Percentiles rank a stretch among this genome's conserved stretches.
Evolutionary conservation across 768 basidiomycete genomes (phyloP).

Genomic region (Phaeotremella skinneri): DNA sequence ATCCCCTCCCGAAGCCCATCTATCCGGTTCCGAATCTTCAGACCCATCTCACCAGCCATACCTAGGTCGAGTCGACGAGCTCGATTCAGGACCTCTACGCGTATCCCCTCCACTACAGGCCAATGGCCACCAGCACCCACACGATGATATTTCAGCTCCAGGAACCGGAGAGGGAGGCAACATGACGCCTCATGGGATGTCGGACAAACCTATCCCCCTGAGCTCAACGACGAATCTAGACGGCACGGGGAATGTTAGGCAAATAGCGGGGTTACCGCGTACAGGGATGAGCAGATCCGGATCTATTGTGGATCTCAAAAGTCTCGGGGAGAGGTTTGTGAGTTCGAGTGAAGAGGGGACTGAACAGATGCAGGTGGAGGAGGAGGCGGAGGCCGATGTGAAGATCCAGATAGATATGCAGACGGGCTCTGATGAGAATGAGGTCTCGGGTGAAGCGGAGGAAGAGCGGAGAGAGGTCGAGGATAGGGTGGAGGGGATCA

Average conservation of each 20-base stretch:
- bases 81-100: constrained; percentile 48
- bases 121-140: constrained; percentile 1
- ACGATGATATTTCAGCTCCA: constrained; percentile 13
- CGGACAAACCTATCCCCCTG: constrained; percentile 47
- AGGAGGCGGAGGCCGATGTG: constrained; percentile 2
- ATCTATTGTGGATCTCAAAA: constrained; percentile 1
- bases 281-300: not conserved
- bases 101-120: constrained; percentile 12
- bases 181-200: constrained; percentile 49
- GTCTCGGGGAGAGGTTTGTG: constrained; percentile 31
- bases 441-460: not conserved
- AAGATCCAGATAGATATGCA: constrained; percentile 8
- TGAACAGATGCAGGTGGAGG: constrained; percentile 1
- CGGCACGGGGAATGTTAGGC: constrained; percentile 20
- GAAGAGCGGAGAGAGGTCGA: not conserved
- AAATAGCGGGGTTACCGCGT: constrained; percentile 31
- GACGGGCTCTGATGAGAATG: not conserved
- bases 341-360: constrained; percentile 9
- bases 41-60: constrained; percentile 46
- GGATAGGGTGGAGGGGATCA: not conserved
- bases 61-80: constrained; percentile 50
- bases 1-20: constrained; percentile 3
- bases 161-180: constrained; percentile 47
- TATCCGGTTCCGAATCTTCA: constrained; percentile 9
- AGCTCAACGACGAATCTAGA: constrained; percentile 37